Conservation (phyloP, 805 yeast species). For the Candida silvicultrix region DNA sequence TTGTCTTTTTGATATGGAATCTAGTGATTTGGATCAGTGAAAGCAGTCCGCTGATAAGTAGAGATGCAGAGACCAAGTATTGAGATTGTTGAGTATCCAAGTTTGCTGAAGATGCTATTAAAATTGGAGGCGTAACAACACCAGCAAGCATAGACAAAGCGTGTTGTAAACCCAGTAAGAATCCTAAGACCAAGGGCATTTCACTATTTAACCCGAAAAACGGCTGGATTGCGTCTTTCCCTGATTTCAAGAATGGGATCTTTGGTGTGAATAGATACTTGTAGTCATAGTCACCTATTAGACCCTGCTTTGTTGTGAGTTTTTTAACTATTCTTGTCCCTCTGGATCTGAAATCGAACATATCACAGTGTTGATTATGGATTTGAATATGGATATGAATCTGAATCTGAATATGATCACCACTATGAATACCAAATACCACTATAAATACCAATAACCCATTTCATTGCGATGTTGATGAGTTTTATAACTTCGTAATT, state of each 20-base stretch:
- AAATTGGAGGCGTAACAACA: constrained; percentile 74
- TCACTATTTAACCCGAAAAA: constrained; percentile 77
- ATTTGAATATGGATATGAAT: too few relatives aligned
- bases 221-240: constrained; percentile 54
- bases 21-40: constrained; percentile 76
- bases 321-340: constrained; percentile 18
- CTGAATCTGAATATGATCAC: too few relatives aligned
- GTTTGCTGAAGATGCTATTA: constrained; percentile 61
- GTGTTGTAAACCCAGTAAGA: constrained; percentile 81
- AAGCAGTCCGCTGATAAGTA: constrained; percentile 65
- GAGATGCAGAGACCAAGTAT: constrained; percentile 63
- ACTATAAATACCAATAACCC: too few relatives aligned
- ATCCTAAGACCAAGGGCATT: constrained; percentile 75
- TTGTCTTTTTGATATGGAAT: constrained; percentile 67
- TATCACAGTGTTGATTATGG: neutral
- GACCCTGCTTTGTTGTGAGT: constrained; percentile 70
- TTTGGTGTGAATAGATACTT: constrained; percentile 73
- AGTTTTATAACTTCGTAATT: too few relatives aligned
- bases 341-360: neutral
- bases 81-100: constrained; percentile 43
- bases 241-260: constrained; percentile 54
- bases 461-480: too few relatives aligned
- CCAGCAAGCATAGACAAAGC: constrained; percentile 90
- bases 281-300: constrained; percentile 86
- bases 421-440: too few relatives aligned